Evolutionary conservation across 169 alveolate genomes (phyloP).

Genomic region (Plasmodium knowlesi): DNA sequence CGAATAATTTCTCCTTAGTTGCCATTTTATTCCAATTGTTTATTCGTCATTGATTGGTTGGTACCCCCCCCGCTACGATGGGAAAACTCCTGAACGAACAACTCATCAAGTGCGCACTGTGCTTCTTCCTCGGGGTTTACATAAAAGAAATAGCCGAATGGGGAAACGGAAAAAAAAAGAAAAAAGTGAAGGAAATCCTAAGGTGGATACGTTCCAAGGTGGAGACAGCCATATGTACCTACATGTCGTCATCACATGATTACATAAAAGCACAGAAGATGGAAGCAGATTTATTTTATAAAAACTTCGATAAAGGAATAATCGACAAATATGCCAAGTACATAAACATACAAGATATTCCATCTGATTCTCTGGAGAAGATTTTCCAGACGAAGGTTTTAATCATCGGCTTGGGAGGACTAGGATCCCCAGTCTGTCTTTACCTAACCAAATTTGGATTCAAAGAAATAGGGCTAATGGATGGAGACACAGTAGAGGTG

Average conservation of each 20-base stretch:
- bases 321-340: slow-evolving; percentile 49
- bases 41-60: background rate
- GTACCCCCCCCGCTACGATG: background rate
- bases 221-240: background rate
- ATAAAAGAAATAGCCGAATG: slow-evolving; percentile 9
- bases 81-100: background rate
- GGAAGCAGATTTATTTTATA: slow-evolving; percentile 33
- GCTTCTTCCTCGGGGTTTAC: slow-evolving; percentile 24
- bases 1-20: background rate
- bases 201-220: slow-evolving; percentile 4
- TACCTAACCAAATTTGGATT: slow-evolving; percentile 97
- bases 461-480: slow-evolving; percentile 86
- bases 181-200: background rate
- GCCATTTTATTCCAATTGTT: background rate
- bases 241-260: background rate
- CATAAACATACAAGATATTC: slow-evolving; percentile 35
- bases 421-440: slow-evolving; percentile 96
- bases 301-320: slow-evolving; percentile 34
- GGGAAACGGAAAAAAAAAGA: background rate
- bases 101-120: slow-evolving; percentile 11
- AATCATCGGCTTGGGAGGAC: slow-evolving; percentile 98
- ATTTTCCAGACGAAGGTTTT: slow-evolving; percentile 89
- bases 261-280: background rate
- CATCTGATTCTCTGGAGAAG: slow-evolving; percentile 40
- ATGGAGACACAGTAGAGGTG: slow-evolving; percentile 87